phyloP scores from a whole-genome alignment of 2,329 filamentous ascomycete species.

The Meredithiella fracta region DNA sequence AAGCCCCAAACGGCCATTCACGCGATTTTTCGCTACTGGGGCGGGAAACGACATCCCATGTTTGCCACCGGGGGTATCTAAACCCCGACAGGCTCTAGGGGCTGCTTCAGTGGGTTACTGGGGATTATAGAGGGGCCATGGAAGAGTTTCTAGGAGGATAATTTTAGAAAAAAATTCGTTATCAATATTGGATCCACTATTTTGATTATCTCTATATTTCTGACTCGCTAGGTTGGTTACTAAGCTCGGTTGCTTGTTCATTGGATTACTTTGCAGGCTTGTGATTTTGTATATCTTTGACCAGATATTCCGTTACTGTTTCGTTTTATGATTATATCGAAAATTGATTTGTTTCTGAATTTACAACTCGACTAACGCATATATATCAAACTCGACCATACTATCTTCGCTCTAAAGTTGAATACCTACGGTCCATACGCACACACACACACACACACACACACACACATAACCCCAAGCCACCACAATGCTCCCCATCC shows the following conservation, averaged over 20 bases:
- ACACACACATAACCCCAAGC: background rate
- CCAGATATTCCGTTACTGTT: background rate
- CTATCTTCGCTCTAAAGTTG: too few species aligned
- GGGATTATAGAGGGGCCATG: too few species aligned
- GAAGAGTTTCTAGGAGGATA: too few species aligned
- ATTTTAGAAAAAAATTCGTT: background rate
- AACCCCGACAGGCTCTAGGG: too few species aligned
- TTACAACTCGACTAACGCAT: background rate
- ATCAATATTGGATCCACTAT: background rate
- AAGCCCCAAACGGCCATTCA: too few species aligned
- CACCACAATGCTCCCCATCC: constrained; percentile 11
- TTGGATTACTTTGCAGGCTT: background rate
- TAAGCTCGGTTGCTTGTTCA: background rate
- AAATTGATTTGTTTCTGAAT: background rate
- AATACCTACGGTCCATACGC: too few species aligned
- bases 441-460: too few species aligned
- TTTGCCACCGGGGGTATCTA: too few species aligned
- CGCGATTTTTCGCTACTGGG: too few species aligned
- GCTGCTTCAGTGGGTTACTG: too few species aligned
- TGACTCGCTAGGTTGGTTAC: background rate
- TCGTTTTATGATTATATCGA: background rate
- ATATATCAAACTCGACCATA: background rate
- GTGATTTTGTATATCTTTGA: background rate
- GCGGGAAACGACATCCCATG: too few species aligned
- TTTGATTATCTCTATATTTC: background rate